Evolutionary conservation across 163 green algal species (phyloP).

Genomic region (Scenedesmus sp.): DNA sequence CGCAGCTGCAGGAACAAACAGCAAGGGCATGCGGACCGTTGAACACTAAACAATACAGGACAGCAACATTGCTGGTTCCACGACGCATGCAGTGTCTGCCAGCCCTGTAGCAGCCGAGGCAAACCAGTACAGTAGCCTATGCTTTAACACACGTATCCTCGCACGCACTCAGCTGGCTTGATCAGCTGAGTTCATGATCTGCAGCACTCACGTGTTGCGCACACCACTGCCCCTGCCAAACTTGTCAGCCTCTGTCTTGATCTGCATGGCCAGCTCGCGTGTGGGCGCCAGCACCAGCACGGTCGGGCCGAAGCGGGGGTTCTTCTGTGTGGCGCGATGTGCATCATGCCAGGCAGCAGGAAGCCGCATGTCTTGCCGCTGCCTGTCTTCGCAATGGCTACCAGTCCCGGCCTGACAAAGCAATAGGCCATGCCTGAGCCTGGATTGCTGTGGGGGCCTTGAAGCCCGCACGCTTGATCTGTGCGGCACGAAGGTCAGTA

Average conservation of each 20-base stretch:
- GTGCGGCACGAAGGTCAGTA: neutral
- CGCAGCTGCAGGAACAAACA: conserved; percentile 61
- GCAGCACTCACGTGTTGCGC: conserved; percentile 84
- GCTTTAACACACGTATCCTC: neutral
- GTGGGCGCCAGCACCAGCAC: conserved; percentile 89
- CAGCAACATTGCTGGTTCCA: neutral
- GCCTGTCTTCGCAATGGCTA: conserved; percentile 97
- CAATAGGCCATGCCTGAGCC: conserved; percentile 92
- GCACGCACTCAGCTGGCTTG: neutral
- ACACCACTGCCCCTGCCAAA: conserved; percentile 94
- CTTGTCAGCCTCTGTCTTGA: conserved; percentile 93
- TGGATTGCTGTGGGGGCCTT: conserved; percentile 92
- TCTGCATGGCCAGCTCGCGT: conserved; percentile 89
- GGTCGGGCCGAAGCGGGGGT: conserved; percentile 78
- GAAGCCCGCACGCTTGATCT: conserved; percentile 88
- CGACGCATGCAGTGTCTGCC: neutral
- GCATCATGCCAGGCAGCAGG: conserved; percentile 95
- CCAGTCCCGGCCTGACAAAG: conserved; percentile 88
- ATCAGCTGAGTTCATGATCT: neutral
- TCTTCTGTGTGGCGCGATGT: conserved; percentile 84
- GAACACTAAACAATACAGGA: neutral
- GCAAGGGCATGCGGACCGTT: too few species aligned
- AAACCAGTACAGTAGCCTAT: neutral
- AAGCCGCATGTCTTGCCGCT: conserved; percentile 98
- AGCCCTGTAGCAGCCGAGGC: neutral